These are phyloP conservation scores for Collybia nuda DNA, from an alignment of 768 basidiomycete genomes.

Conservation along the genomic window DNA sequence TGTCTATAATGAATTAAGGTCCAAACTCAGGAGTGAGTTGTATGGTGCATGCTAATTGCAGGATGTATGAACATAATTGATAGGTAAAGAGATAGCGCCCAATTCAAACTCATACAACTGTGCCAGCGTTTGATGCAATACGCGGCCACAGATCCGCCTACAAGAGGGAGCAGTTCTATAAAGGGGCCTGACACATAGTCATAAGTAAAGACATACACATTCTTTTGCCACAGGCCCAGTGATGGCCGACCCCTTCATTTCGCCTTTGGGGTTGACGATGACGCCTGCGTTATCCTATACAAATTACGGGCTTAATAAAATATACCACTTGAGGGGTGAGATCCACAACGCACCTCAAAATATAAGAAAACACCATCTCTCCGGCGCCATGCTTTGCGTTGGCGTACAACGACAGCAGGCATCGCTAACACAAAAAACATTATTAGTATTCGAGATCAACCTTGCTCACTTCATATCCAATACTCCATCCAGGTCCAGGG, in stretches of 20 bases:
- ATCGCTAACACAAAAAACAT: constrained; percentile 58
- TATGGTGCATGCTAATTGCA: constrained; percentile 13
- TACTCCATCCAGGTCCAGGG: too few relatives aligned
- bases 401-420: constrained; percentile 95
- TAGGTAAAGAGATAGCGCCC: constrained; percentile 12
- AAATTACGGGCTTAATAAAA: neutral
- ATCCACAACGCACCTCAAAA: constrained; percentile 67
- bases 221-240: constrained; percentile 99
- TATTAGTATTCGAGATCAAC: constrained; percentile 7
- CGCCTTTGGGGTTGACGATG: constrained; percentile 98
- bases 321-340: neutral
- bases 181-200: neutral
- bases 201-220: constrained; percentile 67
- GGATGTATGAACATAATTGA: constrained; percentile 16
- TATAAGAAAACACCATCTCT: constrained; percentile 99
- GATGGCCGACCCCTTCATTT: constrained; percentile 99
- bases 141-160: constrained; percentile 98
- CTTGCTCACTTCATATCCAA: too few relatives aligned
- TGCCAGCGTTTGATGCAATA: constrained; percentile 98
- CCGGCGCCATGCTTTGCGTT: constrained; percentile 98
- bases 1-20: too few relatives aligned
- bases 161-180: neutral
- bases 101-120: constrained; percentile 74
- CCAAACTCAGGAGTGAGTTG: neutral
- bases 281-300: constrained; percentile 90